These are phyloP conservation scores for Echites panduratus DNA, from an alignment of 257 asterid species.

Conservation along the genomic window DNA sequence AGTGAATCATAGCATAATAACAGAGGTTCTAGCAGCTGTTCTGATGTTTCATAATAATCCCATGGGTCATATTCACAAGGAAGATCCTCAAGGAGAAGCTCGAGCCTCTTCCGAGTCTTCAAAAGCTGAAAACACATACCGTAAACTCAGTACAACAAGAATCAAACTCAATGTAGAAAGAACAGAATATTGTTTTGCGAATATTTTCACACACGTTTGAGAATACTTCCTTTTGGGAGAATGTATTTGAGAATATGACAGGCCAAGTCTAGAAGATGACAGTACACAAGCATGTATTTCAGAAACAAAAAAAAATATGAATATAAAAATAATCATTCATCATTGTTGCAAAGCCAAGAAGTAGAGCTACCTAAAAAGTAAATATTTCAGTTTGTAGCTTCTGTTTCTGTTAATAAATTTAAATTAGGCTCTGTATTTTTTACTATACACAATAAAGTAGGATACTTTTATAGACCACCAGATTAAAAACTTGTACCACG, in stretches of 20 bases:
- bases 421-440: background rate
- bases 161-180: slow-evolving; percentile 6
- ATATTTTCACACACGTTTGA: background rate
- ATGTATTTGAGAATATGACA: background rate
- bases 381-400: background rate
- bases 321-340: background rate
- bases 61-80: slow-evolving; percentile 74
- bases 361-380: background rate
- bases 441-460: background rate
- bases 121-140: slow-evolving; percentile 45
- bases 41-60: slow-evolving; percentile 86
- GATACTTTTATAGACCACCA: background rate
- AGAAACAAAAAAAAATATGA: background rate
- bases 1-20: slow-evolving; percentile 80
- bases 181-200: slow-evolving; percentile 3
- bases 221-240: background rate
- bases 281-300: background rate
- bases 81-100: slow-evolving; percentile 89
- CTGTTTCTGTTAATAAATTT: background rate
- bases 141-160: slow-evolving; percentile 14
- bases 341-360: background rate
- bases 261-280: background rate
- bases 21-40: slow-evolving; percentile 82
- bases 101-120: slow-evolving; percentile 76
- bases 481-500: too few species aligned